Evolutionary conservation across 2,329 filamentous ascomycete species (phyloP), one percentile per base, ranked within the genome.

Genomic region (Fusarium sp.): DNA sequence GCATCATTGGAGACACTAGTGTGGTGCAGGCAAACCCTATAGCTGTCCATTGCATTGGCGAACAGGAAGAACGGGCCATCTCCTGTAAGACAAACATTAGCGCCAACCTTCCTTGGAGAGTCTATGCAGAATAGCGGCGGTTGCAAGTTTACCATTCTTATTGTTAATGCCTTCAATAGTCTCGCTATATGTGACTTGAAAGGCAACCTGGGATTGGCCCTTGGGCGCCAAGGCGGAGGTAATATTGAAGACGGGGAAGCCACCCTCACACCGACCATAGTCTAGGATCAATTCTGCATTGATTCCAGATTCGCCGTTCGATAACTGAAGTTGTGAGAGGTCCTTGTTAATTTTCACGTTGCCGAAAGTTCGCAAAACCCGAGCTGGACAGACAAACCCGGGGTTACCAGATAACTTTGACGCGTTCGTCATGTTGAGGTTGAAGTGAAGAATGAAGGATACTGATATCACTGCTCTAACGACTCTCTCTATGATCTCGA

Each of bases 61-160:
- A 58, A 58, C 8, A 58, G 12, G 21, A 58, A 58, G 20, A 58
- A 58, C 4, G 51, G 51, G 2, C 55, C 55, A 26, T 58, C 55
- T 15, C 55, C 51, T 58, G 11, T 19, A 4, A 1, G 7, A 6
- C 24, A 21, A 32, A 9, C 10, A 17, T 21, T 7, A 7, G 2
- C 5, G n/a, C n/a, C n/a, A n/a, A n/a, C n/a, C n/a, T n/a, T n/a
- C n/a, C n/a, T n/a, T n/a, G n/a, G n/a, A n/a, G n/a, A n/a, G n/a
- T n/a, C n/a, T n/a, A n/a, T n/a, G n/a, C n/a, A n/a, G n/a, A n/a
- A n/a, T n/a, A n/a, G n/a, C n/a, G n/a, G n/a, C n/a, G n/a, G n/a
- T n/a, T n/a, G n/a, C n/a, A n/a, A n/a, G n/a, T n/a, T 5, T 15
- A 58, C 55, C 55, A 42, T 58, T 28, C 2, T 47, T 15, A 1